Evolutionary conservation across 139 green algal species (phyloP), one percentile per base, ranked within the genome.

Genomic region (Ettlia oleoabundans): DNA sequence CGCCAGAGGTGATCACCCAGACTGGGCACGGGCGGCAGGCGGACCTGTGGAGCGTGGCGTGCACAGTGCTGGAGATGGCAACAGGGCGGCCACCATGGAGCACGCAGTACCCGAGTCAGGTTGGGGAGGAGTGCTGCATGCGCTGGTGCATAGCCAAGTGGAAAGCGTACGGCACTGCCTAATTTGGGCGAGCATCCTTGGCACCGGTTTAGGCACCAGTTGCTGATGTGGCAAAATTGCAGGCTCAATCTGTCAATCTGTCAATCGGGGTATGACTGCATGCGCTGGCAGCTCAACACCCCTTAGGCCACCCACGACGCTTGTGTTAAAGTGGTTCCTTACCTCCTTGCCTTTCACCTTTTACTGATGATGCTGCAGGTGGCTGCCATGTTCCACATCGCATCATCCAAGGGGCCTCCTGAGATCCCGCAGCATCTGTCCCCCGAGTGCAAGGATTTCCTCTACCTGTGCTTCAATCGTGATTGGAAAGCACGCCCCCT

Each of bases 61-160:
- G 96, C 88, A 98, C 95, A 2, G 90, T 99, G 42, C 95, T 99
- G 37, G 96, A 99, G 86, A 99, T 99, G 96, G 91, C 91, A 2
- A 98, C 96, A 0, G 96, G 94, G 43, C 94, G 94, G 70, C 95
- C 94, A 6, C 95, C 95, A 30, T 98, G 93, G 94, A 92, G 86
- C 61, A 82, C 72, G 22, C 89, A 93, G 62, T 89, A 91, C 64
- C 40, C 67, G 47, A 83, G 69, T 33, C 89, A 93, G 78, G 73
- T 69, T 35, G 41, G 71, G n/a, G n/a, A n/a, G n/a, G n/a, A n/a
- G n/a, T n/a, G 4, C 32, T 21, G 6, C 15, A 26, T 35, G 35
- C 8, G 18, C 43, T 26, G 30, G 13, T n/a, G 64, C 15, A 33
- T 19, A 10, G 43, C 15, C 4, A 22, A 35, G 26, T 0, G 37